Evolutionary conservation across 2,329 filamentous ascomycete species (phyloP).

Genomic region (Scedosporium dehoogii): DNA sequence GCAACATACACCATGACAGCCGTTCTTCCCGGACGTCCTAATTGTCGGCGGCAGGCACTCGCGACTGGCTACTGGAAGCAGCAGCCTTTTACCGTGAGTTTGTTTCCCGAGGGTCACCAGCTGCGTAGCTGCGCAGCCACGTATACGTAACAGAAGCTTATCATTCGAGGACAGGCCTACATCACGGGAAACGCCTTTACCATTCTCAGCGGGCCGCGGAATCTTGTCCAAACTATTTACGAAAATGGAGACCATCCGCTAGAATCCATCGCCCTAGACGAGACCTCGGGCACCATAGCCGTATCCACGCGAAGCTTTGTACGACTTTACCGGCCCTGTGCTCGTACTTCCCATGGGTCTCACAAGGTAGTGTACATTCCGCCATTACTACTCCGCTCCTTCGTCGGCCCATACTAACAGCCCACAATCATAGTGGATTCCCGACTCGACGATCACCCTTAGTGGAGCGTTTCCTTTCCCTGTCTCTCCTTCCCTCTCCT

Average conservation of each 20-base stretch:
- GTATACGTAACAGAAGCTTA: background rate
- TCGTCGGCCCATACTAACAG: background rate
- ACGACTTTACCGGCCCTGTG: constrained; percentile 68
- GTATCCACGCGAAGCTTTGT: constrained; percentile 57
- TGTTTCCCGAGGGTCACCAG: background rate
- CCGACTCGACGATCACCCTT: constrained; percentile 47
- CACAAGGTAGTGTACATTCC: background rate
- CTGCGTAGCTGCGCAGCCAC: too few species aligned
- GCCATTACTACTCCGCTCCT: background rate
- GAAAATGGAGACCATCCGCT: constrained; percentile 63
- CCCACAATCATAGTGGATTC: constrained; percentile 42
- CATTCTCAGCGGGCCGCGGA: constrained; percentile 64
- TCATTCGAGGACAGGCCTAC: constrained; percentile 53
- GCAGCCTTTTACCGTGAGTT: constrained; percentile 52
- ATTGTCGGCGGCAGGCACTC: constrained; percentile 67
- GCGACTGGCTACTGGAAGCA: constrained; percentile 64
- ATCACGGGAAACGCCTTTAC: constrained; percentile 82
- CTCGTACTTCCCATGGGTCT: background rate
- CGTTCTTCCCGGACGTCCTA: constrained; percentile 70
- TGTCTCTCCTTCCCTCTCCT: constrained; percentile 52
- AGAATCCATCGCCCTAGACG: constrained; percentile 71
- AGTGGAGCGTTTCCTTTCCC: constrained; percentile 27
- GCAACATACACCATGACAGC: constrained; percentile 54
- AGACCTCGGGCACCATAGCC: constrained; percentile 75
- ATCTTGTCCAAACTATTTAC: constrained; percentile 83